These are phyloP conservation scores for Mollisiaceae sp. DNA, from an alignment of 2,329 filamentous ascomycete species.

Conservation along the genomic window DNA sequence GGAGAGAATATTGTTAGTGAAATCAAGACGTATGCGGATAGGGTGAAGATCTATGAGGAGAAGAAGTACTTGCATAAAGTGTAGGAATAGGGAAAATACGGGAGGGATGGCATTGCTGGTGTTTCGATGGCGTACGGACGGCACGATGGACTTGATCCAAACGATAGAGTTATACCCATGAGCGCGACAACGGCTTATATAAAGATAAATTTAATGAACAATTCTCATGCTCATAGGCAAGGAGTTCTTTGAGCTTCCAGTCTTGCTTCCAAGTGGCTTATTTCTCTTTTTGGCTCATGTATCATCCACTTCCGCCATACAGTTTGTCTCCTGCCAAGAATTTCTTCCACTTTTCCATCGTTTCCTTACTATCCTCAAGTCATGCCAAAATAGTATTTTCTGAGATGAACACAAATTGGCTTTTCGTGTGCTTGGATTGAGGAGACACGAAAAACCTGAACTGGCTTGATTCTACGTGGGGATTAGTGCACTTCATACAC, in stretches of 20 bases:
- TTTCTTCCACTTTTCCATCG: too few species aligned
- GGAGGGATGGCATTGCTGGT: conserved; percentile 6
- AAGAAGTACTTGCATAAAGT: conserved; percentile 30
- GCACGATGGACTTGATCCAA: neutral
- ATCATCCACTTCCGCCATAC: neutral
- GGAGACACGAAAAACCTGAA: too few species aligned
- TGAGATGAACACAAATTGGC: too few species aligned
- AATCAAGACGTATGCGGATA: conserved; percentile 81
- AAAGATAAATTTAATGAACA: conserved; percentile 11
- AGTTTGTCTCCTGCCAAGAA: too few species aligned
- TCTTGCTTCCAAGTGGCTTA: neutral
- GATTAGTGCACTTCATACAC: too few species aligned
- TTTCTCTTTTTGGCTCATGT: neutral
- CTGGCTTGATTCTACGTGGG: too few species aligned
- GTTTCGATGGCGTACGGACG: neutral
- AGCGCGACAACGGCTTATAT: neutral
- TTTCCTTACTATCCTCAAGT: too few species aligned
- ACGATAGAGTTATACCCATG: conserved; percentile 18
- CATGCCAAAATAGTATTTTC: too few species aligned
- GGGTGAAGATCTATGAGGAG: conserved; percentile 68
- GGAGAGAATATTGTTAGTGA: conserved; percentile 78
- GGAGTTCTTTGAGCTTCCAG: too few species aligned
- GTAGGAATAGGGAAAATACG: neutral
- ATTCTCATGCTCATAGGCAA: neutral
- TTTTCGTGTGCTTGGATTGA: neutral